Evolutionary conservation across 2,329 filamentous ascomycete genomes (phyloP), one percentile per base, ranked within the genome.

Genomic region (Fusarium miscanthi): DNA sequence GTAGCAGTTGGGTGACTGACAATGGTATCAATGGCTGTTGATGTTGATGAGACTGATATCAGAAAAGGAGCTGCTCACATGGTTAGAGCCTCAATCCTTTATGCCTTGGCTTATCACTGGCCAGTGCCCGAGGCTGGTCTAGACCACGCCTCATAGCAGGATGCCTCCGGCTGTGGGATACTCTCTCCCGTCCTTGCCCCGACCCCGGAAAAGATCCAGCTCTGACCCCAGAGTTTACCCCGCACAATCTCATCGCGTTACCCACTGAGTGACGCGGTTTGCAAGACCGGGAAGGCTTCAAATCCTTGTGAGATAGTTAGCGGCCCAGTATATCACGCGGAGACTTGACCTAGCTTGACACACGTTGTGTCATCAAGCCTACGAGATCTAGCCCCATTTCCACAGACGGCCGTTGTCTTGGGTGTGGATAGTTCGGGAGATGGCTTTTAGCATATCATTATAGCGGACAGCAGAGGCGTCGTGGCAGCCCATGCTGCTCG

Each of bases 401-500:
- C 27, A 14, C 7, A 13, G 27, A 2, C 2, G 16, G 27, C 46
- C 5, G 3, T 49, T 49, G 7, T 33, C 21, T 31, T 8, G 8
- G 45, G 8, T 14, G 0, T 17, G 0, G 46, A 16, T 13, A 49
- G 27, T 13, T 33, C 21, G 46, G 46, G 14, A 49, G 27, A 23
- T 0, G 3, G 8, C 7, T 3, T 31, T 33, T 2, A 21, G 30
- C 5, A 11, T 5, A 13, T 13, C 0, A 10, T 23, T 2, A 16
- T 14, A 31, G 8, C 5, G 14, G 2, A 5, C 1, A 9, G 3
- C 8, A 23, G 10, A 49, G 21, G 8, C 7, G 8, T 5, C 17
- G 21, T 31, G 13, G 2, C 2, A 49, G 11, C 27, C 8, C 17
- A 17, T n/a, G 7, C 21, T n/a, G 14, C 13, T 31, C 7, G 3